These are phyloP conservation scores for Betula pendula DNA, from an alignment of 306 rosid species.

Conservation along the genomic window DNA sequence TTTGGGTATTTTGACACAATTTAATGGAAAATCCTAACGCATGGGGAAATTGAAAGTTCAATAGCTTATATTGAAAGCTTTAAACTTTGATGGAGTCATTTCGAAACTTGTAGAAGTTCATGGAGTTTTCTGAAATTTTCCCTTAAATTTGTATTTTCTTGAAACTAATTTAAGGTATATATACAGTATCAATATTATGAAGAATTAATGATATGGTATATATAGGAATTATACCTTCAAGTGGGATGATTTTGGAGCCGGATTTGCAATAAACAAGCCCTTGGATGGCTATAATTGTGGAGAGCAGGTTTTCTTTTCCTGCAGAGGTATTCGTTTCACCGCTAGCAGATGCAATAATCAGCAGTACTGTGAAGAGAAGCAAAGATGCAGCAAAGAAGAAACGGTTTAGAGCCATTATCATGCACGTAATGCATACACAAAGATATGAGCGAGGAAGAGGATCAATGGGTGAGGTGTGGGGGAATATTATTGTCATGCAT, in stretches of 20 bases:
- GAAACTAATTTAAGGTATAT: no score
- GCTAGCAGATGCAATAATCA: slow-evolving; percentile 19
- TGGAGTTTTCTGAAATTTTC: no score
- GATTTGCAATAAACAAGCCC: slow-evolving; percentile 64
- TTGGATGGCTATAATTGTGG: slow-evolving; percentile 47
- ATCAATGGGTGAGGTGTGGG: not conserved
- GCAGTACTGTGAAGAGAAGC: slow-evolving; percentile 6
- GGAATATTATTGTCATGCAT: not conserved
- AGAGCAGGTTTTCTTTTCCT: slow-evolving; percentile 24
- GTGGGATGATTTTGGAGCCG: slow-evolving; percentile 40
- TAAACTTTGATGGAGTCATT: no score
- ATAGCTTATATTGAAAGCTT: no score
- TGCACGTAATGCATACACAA: not conserved
- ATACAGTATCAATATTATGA: no score
- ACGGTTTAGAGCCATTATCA: slow-evolving; percentile 22
- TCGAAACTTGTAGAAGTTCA: no score
- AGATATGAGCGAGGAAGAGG: not conserved
- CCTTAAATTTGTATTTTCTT: no score
- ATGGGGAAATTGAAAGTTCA: no score
- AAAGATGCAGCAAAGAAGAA: slow-evolving; percentile 20
- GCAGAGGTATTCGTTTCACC: not conserved
- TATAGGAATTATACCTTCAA: slow-evolving; percentile 45
- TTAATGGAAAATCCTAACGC: no score
- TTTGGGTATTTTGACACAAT: no score
- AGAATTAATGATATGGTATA: no score